These are phyloP conservation scores for Diaporthe citriasiana DNA, from an alignment of 2,329 filamentous ascomycete genomes.

Conservation along the genomic window DNA sequence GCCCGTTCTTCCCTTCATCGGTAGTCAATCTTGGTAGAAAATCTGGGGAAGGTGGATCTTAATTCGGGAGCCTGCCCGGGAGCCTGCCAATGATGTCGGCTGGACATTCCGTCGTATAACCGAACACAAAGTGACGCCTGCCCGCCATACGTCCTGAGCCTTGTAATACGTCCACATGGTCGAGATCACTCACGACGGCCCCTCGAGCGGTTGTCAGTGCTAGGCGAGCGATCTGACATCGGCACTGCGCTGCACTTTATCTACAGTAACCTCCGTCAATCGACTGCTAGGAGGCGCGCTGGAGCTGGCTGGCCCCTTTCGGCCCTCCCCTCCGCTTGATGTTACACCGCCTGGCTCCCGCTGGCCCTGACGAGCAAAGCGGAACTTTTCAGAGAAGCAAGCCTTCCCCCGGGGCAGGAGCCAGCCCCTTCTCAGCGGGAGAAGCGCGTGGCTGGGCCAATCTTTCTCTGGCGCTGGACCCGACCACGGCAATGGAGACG, in stretches of 20 bases:
- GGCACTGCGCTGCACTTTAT: conserved; percentile 34
- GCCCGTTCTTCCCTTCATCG: conserved; percentile 37
- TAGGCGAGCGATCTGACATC: conserved; percentile 28
- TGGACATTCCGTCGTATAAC: neutral
- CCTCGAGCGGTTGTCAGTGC: conserved; percentile 20
- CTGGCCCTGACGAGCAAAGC: conserved; percentile 17
- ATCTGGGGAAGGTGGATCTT: conserved; percentile 39
- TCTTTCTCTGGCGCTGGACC: neutral
- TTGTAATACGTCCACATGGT: conserved; percentile 3
- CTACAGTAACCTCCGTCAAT: conserved; percentile 28
- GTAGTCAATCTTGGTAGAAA: conserved; percentile 32
- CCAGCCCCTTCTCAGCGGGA: conserved; percentile 7
- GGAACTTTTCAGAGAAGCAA: conserved; percentile 2
- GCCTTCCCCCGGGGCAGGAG: conserved; percentile 3
- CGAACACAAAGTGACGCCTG: neutral
- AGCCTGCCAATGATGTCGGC: neutral
- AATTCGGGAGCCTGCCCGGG: neutral
- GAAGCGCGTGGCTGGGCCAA: conserved; percentile 1
- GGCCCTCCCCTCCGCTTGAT: conserved; percentile 24
- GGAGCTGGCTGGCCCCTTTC: conserved; percentile 27
- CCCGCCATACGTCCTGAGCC: neutral
- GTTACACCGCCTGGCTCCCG: conserved; percentile 26
- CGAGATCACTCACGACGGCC: conserved; percentile 4
- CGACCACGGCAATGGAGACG: neutral
- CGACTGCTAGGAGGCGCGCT: conserved; percentile 22